Evolutionary conservation across 2,329 filamentous ascomycete species (phyloP).

Genomic region (Colletotrichum sp.): DNA sequence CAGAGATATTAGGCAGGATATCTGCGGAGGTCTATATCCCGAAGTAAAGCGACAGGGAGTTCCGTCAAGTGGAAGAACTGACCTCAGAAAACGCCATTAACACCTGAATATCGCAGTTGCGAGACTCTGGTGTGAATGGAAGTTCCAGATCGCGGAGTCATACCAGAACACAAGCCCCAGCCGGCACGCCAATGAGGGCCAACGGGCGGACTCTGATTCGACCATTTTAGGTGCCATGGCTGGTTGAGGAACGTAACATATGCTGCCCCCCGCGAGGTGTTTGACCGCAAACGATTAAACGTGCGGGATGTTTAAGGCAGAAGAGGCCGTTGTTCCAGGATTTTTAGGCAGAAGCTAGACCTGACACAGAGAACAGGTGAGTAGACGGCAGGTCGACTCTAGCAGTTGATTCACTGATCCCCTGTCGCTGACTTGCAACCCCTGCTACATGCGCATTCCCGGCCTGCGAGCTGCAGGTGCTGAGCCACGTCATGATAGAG

Average conservation of each 20-base stretch:
- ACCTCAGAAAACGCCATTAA: neutral
- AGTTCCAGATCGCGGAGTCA: conserved; percentile 5
- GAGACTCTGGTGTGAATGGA: neutral
- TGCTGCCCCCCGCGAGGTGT: neutral
- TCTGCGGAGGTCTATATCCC: neutral
- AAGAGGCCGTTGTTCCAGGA: neutral
- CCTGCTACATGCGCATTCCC: neutral
- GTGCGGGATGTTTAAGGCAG: neutral
- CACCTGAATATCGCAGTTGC: neutral
- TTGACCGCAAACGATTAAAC: neutral
- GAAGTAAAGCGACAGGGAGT: neutral
- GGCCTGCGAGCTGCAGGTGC: neutral
- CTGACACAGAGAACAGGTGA: neutral
- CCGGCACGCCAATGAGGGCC: neutral
- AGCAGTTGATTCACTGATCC: neutral
- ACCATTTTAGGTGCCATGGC: neutral
- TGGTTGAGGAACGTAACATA: neutral
- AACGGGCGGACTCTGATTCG: neutral
- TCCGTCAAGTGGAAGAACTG: neutral
- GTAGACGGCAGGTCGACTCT: neutral
- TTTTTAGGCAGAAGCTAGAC: neutral
- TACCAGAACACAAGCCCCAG: neutral
- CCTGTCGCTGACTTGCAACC: neutral
- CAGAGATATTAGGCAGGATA: neutral
- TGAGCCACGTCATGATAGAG: neutral